These are phyloP conservation scores for Naganishia albida DNA, from an alignment of 1,284 basidiomycete genomes.

Conservation along the genomic window DNA sequence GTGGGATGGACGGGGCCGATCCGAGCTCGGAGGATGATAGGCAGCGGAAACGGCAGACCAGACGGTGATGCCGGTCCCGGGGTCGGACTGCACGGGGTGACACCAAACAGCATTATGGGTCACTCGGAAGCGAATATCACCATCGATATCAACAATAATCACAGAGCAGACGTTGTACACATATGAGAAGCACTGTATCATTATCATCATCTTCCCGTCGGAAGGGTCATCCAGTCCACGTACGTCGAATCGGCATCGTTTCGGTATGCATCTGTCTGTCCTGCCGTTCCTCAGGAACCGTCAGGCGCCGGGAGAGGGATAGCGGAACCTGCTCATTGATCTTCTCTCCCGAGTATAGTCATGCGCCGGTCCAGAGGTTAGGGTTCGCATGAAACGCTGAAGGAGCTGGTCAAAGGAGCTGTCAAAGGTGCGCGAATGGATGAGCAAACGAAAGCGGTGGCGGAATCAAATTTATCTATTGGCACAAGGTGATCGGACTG, in stretches of 20 bases:
- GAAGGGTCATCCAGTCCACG: too few relatives aligned
- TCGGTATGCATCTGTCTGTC: too few relatives aligned
- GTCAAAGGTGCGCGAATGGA: not conserved
- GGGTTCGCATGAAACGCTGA: not conserved
- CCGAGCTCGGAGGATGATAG: constrained; percentile 25
- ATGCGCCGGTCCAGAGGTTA: not conserved
- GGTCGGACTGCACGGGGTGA: not conserved
- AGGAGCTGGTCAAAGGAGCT: not conserved
- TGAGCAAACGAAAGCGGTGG: not conserved
- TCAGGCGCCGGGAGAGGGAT: too few relatives aligned
- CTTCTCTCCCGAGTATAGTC: too few relatives aligned
- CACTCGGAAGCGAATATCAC: not conserved
- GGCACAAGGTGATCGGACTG: too few relatives aligned
- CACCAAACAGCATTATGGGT: not conserved
- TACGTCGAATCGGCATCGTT: too few relatives aligned
- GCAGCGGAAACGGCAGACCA: constrained; percentile 16
- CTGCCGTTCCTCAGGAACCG: too few relatives aligned
- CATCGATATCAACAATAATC: constrained; percentile 10
- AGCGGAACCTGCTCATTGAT: too few relatives aligned
- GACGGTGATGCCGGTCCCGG: not conserved
- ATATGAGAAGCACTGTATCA: constrained; percentile 21
- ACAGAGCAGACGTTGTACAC: constrained; percentile 11
- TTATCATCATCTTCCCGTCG: not conserved
- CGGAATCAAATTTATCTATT: not conserved
- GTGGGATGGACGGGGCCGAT: constrained; percentile 17